phyloP scores from a whole-genome alignment of 2,329 filamentous ascomycete genomes.

The Talaromyces funiculosus region DNA sequence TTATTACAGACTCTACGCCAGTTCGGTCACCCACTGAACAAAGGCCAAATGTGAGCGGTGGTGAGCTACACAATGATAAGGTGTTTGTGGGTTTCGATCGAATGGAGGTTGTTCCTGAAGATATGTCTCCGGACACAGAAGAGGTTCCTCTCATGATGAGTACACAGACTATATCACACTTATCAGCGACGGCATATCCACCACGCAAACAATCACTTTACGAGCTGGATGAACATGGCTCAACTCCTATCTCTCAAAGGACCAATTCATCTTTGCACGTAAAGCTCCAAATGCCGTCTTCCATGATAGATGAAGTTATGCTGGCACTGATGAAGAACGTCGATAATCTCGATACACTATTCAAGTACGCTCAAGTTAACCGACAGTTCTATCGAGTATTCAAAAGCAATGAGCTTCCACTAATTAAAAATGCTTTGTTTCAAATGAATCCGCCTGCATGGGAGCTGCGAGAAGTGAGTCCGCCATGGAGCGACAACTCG shows the following conservation, averaged over 20 bases:
- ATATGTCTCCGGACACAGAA: background rate
- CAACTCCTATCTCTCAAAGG: constrained; percentile 17
- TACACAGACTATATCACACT: background rate
- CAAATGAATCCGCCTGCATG: constrained; percentile 54
- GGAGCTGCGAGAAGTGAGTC: constrained; percentile 56
- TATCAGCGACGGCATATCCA: background rate
- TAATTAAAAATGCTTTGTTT: constrained; percentile 48
- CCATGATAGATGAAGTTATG: constrained; percentile 47
- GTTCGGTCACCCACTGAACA: constrained; percentile 6
- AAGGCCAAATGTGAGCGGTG: background rate
- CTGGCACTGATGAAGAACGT: constrained; percentile 48
- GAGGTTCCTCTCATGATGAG: constrained; percentile 11
- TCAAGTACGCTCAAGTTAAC: constrained; percentile 50
- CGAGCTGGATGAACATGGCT: constrained; percentile 28
- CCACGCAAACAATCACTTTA: constrained; percentile 19
- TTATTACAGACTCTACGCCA: constrained; percentile 5
- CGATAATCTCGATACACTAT: constrained; percentile 50
- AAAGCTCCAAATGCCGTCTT: constrained; percentile 34
- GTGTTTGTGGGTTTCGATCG: constrained; percentile 4
- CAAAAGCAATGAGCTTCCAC: constrained; percentile 50
- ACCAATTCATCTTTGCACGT: constrained; percentile 12
- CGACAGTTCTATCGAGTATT: constrained; percentile 54
- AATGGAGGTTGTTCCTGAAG: constrained; percentile 2
- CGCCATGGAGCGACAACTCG: constrained; percentile 44
- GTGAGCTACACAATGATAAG: constrained; percentile 3